phyloP scores from a whole-genome alignment of 495 filamentous ascomycete genomes.

The Paragyromitra xinjiangensis region DNA sequence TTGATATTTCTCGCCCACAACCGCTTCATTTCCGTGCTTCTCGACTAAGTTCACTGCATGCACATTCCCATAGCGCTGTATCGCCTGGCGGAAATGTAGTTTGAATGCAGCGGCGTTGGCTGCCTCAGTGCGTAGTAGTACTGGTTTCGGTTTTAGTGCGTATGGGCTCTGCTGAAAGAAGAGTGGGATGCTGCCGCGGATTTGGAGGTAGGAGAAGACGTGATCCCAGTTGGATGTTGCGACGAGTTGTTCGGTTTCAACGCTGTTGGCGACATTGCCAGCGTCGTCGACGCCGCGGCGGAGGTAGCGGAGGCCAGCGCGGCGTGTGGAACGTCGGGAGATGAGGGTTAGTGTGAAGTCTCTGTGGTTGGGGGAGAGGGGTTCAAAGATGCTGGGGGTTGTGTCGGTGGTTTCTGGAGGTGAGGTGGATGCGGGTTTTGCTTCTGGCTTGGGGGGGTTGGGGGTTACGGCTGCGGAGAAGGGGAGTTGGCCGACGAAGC shows the following conservation, averaged over 20 bases:
- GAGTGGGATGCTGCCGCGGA: constrained; percentile 86
- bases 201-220: constrained; percentile 82
- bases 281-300: constrained; percentile 90
- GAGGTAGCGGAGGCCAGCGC: constrained; percentile 88
- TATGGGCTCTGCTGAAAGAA: constrained; percentile 95
- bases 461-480: constrained; percentile 66
- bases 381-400: constrained; percentile 51
- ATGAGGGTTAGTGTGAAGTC: constrained; percentile 83
- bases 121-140: constrained; percentile 77
- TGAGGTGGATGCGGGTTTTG: constrained; percentile 49
- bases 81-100: constrained; percentile 75
- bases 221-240: constrained; percentile 68
- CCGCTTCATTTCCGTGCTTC: constrained; percentile 79
- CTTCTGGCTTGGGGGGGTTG: constrained; percentile 41
- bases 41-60: constrained; percentile 88
- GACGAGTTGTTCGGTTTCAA: constrained; percentile 93
- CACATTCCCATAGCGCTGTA: constrained; percentile 73
- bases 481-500: constrained; percentile 87
- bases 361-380: constrained; percentile 19
- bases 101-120: constrained; percentile 80
- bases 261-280: constrained; percentile 85
- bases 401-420: constrained; percentile 30
- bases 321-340: constrained; percentile 81
- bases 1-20: constrained; percentile 80
- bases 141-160: constrained; percentile 85